Base-by-base conservation (phyloP, 768 basidiomycete species). In the Pleurotus pulmonarius region DNA sequence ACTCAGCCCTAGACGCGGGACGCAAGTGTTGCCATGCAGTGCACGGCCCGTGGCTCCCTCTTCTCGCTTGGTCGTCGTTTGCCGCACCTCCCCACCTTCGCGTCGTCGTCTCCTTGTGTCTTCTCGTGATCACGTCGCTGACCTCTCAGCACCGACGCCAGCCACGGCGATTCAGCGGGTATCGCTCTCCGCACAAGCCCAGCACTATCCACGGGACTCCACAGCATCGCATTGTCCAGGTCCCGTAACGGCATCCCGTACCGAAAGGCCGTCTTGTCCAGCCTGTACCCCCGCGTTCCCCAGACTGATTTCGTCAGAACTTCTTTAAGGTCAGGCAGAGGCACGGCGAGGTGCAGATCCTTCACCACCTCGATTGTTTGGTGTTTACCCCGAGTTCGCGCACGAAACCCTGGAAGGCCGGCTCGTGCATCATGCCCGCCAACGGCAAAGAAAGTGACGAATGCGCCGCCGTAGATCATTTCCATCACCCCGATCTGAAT, bases 171-270 rank as follows among this genome's bases (percentile, higher is more conserved):
- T 44, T 16, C 29, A 29, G 49, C 26, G 15, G 37, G 26, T 12
- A 34, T 34, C 29, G n/a, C 16, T 12, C 49, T 34, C 12, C 26
- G 49, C 16, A 37, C 29, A 16, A 34, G 24, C 26, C 5, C 24
- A 7, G n/a, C n/a, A 8, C 37, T 38, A 15, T 53, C 22, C 8
- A 18, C 8, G 15, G 51, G 37, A 18, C 41, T 37, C 51, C 51
- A 53, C 1, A 53, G 39, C 9, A 53, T 34, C 2, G 51, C 51
- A 22, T 53, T 22, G 39, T 53, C 24, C 37, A 53, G 25, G n/a
- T 53, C 51, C 8, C 37, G 16, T 41, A 53, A n/a, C 13, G 13
- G 29, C 48, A 49, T 49, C 26, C 48, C 48, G 22, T 49, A 49
- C 16, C 39, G 51, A n/a, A 53, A 53, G 3, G 51, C 51, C 24